Percentiles rank a stretch among this genome's conserved stretches.
These are phyloP conservation scores for Ampelomyces quisqualis DNA, from an alignment of 2,329 filamentous ascomycete species.

Conservation along the genomic window DNA sequence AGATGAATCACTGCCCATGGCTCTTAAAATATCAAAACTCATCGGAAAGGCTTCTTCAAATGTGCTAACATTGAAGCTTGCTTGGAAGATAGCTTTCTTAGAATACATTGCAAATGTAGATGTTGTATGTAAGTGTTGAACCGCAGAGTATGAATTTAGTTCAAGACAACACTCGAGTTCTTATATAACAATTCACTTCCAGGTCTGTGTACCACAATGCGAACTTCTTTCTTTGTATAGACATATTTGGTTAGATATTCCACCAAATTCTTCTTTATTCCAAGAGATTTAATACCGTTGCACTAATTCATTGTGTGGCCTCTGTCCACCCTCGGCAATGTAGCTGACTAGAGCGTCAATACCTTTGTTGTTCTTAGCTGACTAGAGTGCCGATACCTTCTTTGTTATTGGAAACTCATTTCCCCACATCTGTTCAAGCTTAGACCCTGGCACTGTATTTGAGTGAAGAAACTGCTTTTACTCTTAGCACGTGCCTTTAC, in stretches of 20 bases:
- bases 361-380: neutral
- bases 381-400: neutral
- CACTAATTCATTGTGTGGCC: neutral
- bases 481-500: neutral
- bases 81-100: neutral
- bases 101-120: neutral
- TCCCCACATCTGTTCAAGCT: neutral
- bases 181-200: neutral
- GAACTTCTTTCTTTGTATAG: neutral
- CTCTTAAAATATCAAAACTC: neutral
- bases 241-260: neutral
- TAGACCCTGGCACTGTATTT: neutral
- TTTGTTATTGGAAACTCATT: neutral
- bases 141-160: neutral
- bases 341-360: neutral
- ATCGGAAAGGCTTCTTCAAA: neutral
- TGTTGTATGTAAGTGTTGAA: neutral
- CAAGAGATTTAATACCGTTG: neutral
- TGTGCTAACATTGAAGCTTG: neutral
- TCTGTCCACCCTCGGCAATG: neutral
- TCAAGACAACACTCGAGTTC: neutral
- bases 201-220: neutral
- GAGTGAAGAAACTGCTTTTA: neutral
- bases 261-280: neutral
- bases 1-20: neutral